Evolutionary conservation across 768 basidiomycete species (phyloP).

Genomic region (Kwoniella bestiolae): DNA sequence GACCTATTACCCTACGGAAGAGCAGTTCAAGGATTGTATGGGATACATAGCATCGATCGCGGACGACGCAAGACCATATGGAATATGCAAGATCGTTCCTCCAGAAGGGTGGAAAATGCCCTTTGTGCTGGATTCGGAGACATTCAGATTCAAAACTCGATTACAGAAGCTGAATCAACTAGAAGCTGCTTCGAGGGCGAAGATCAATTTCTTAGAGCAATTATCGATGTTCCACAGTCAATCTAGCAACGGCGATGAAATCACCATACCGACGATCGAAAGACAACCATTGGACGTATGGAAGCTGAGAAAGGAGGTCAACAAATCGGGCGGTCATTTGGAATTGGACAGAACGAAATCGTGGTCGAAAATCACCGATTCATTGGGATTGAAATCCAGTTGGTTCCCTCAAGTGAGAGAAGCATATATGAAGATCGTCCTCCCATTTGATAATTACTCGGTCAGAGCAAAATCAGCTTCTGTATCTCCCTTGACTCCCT

Average conservation of each 20-base stretch:
- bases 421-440: constrained; percentile 86
- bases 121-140: constrained; percentile 90
- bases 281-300: constrained; percentile 91
- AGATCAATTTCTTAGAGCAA: constrained; percentile 95
- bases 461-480: constrained; percentile 62
- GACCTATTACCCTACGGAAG: constrained; percentile 81
- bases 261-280: constrained; percentile 92
- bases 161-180: constrained; percentile 93
- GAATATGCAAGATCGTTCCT: constrained; percentile 95
- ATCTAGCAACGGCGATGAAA: constrained; percentile 78
- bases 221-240: constrained; percentile 95
- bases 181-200: constrained; percentile 94
- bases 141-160: constrained; percentile 93
- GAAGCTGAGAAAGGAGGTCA: constrained; percentile 89
- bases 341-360: constrained; percentile 72
- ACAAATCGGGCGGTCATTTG: constrained; percentile 83
- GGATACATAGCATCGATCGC: constrained; percentile 72
- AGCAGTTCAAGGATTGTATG: constrained; percentile 94
- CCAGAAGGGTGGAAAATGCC: constrained; percentile 94
- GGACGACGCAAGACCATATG: constrained; percentile 76
- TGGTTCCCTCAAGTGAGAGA: constrained; percentile 85
- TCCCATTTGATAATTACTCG: constrained; percentile 93
- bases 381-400: constrained; percentile 79
- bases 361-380: constrained; percentile 84
- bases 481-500: constrained; percentile 41